Conservation (phyloP, 768 basidiomycete species). For the Mrakia frigida region DNA sequence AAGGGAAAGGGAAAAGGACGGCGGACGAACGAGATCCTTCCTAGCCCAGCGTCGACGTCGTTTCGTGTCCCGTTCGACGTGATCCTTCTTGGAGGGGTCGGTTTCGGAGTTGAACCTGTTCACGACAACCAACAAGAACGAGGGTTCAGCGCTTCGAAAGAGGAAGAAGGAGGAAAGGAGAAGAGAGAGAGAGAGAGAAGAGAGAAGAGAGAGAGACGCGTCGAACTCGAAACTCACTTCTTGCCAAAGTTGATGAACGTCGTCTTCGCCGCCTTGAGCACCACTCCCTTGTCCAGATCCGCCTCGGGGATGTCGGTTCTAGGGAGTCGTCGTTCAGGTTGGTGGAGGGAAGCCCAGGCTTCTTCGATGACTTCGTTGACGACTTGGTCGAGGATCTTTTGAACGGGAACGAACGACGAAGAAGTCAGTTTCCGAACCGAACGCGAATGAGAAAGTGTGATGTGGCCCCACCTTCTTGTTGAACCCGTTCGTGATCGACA, state of each 20-base stretch:
- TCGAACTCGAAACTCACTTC: constrained; percentile 12
- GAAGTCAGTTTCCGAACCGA: not conserved
- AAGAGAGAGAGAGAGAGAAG: not conserved
- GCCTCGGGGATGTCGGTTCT: constrained; percentile 8
- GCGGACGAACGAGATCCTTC: constrained; percentile 15
- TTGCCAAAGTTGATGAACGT: constrained; percentile 10
- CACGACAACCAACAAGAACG: not conserved
- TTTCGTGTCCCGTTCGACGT: constrained; percentile 39
- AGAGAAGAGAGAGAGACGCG: not conserved
- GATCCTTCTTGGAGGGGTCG: constrained; percentile 35
- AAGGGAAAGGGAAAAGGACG: not conserved
- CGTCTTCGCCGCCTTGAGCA: constrained; percentile 20
- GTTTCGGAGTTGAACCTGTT: constrained; percentile 36
- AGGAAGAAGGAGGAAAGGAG: not conserved
- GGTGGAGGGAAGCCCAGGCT: not conserved
- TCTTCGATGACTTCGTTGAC: not conserved
- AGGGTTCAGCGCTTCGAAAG: not conserved
- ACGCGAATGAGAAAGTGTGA: not conserved
- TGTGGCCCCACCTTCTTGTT: constrained; percentile 11
- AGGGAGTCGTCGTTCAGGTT: not conserved
- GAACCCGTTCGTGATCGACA: not conserved
- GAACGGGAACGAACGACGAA: too few relatives aligned
- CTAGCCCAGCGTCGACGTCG: constrained; percentile 22
- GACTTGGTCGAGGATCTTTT: constrained; percentile 14
- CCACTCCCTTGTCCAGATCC: constrained; percentile 17